Evolutionary conservation across 1,284 basidiomycete species (phyloP).

Genomic region (Fomitiporia mediterranea): DNA sequence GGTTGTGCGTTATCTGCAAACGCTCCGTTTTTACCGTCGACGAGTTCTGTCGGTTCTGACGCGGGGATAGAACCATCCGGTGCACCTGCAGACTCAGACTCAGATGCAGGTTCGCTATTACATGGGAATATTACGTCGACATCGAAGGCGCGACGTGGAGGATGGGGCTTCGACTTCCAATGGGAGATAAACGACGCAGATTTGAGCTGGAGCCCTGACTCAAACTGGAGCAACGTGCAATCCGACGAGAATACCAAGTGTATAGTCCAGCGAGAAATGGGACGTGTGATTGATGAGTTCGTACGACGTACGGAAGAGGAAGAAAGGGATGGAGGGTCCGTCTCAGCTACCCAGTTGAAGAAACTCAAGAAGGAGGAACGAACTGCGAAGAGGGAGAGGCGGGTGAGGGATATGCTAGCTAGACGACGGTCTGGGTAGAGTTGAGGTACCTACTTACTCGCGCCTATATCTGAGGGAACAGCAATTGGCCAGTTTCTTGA

Average conservation of each 20-base stretch:
- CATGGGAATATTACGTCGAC: too few species aligned
- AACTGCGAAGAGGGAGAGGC: slow-evolving; percentile 35
- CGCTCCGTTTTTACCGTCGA: slow-evolving; percentile 32
- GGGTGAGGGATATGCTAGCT: slow-evolving; percentile 14
- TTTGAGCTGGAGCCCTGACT: too few species aligned
- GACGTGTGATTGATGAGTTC: slow-evolving; percentile 57
- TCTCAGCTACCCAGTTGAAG: slow-evolving; percentile 69
- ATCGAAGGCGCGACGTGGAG: slow-evolving; percentile 31
- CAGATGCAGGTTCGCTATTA: too few species aligned
- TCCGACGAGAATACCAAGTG: slow-evolving; percentile 24
- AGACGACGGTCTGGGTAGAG: slow-evolving; percentile 12
- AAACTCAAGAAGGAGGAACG: slow-evolving; percentile 53
- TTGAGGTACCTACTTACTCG: not conserved
- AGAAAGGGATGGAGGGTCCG: slow-evolving; percentile 47
- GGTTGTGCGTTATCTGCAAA: slow-evolving; percentile 51
- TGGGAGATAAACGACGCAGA: slow-evolving; percentile 44
- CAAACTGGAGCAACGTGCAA: slow-evolving; percentile 29
- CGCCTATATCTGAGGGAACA: too few species aligned
- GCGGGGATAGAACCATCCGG: not conserved
- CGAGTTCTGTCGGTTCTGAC: slow-evolving; percentile 16
- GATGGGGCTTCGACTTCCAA: slow-evolving; percentile 82
- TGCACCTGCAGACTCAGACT: not conserved
- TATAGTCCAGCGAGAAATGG: slow-evolving; percentile 61
- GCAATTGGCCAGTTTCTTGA: too few species aligned
- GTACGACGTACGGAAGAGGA: slow-evolving; percentile 40